Evolutionary conservation across 2,329 filamentous ascomycete species (phyloP).

Genomic region (Colletotrichum spinosum): DNA sequence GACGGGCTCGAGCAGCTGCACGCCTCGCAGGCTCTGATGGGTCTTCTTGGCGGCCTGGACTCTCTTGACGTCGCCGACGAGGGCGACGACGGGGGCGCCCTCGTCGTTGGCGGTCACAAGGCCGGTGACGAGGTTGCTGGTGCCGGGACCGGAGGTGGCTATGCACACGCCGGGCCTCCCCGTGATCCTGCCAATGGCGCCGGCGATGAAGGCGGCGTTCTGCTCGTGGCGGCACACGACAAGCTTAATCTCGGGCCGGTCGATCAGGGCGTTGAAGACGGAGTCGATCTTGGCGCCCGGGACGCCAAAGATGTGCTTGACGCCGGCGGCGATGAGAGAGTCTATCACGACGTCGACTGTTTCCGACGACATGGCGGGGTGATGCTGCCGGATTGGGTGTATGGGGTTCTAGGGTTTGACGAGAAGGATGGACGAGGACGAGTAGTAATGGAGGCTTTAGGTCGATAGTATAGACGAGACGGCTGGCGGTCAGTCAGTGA

Average conservation of each 20-base stretch:
- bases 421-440: no score
- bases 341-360: constrained; percentile 45
- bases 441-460: no score
- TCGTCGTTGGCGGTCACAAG: constrained; percentile 60
- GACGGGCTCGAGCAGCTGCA: constrained; percentile 56
- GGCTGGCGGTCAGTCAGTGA: no score
- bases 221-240: constrained; percentile 61
- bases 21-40: constrained; percentile 57
- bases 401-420: no score
- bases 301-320: constrained; percentile 59
- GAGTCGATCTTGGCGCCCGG: constrained; percentile 61
- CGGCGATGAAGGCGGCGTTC: constrained; percentile 62
- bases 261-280: constrained; percentile 57
- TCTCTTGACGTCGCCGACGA: constrained; percentile 59
- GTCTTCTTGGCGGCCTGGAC: constrained; percentile 57
- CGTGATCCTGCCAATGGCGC: constrained; percentile 58
- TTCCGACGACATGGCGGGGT: constrained; percentile 36
- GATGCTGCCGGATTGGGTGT: neutral
- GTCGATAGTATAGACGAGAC: no score
- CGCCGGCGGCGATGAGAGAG: constrained; percentile 51
- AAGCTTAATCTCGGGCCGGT: constrained; percentile 59
- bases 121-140: constrained; percentile 58
- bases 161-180: constrained; percentile 59
- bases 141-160: constrained; percentile 59
- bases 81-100: constrained; percentile 59